Evolutionary conservation across 177 flowering plant genomes (phyloP), one percentile per base, ranked within the genome.

Genomic region (Vitis hybrid): DNA sequence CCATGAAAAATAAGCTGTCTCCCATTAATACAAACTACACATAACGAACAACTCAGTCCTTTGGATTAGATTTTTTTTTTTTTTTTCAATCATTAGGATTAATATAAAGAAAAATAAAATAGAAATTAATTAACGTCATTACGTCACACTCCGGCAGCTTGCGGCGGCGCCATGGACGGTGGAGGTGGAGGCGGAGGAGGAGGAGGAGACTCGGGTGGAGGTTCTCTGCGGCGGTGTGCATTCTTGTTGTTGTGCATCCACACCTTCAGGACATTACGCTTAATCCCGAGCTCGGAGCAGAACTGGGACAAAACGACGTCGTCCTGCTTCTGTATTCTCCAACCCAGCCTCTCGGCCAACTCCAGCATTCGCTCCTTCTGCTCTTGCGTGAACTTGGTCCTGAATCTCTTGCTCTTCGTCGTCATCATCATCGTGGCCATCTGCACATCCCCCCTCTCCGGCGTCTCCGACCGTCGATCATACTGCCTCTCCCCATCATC

Each of bases 201-300:
- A 26, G 29, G 29, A 26, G 29, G 29, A 26, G 29, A 26, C 29
- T 26, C 29, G 29, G 29, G 29, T 26, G 12, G 22, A 15, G 62
- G 11, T 19, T 76, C 78, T 26, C 68, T 70, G 67, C 74, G 79
- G 59, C 81, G 78, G 31, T 71, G 70, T 4, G 79, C 69, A 39
- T 73, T 73, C 82, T 85, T 85, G 81, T 85, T 85, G 53, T 85
- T 85, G 66, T 85, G 88, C 88, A 85, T 85, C 88, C 88, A 85
- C 12, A 85, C 85, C 68, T 81, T 83, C 55, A 85, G 76, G 14
- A 80, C 85, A 14, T 77, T 73, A 61, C 86, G 65, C 69, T 76
- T 80, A n/a, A 85, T 74, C 0, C 88, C 86, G 16, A 79, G 53
- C 71, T 85, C 85, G n/a, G 50, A 16, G 63, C 88, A 85, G 71